Evolutionary conservation across 1,284 basidiomycete genomes (phyloP), one percentile per base, ranked within the genome.

Genomic region (Cutaneotrichosporon dermatis): DNA sequence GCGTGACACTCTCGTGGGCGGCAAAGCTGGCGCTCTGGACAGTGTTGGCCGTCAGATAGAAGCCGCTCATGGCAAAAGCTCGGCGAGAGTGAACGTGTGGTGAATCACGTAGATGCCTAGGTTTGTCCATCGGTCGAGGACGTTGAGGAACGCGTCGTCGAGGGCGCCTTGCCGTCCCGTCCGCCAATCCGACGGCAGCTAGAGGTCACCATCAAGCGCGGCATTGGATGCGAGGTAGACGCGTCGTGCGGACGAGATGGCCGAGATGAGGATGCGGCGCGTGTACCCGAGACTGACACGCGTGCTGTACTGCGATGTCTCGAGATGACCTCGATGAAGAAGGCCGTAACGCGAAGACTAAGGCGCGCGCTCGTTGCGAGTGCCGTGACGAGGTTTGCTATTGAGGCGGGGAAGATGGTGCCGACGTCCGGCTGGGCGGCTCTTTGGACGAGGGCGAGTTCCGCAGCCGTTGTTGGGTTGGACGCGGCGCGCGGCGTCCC

Each of bases 31-130:
- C 75, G 2, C 74, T 73, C 13, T 70, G 62, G 16, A 79, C 60
- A 1, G 75, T 72, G 40, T 72, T 74, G 15, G 73, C 67, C 0
- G 79, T 79, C 53, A 82, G 74, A 66, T 79, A 78, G 67, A 82
- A 80, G 4, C 79, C 77, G 35, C 79, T 77, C 79, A 82, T 80
- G 48, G 80, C 69, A 62, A 82, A 81, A 83, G 76, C 62, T 83
- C 82, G 16, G 79, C 79, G 45, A 83, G 71, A 9, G 81, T 81
- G 64, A 82, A 80, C 2, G 79, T 77, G 65, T 81, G 80, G 59
- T 81, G 80, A n/a, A 79, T 77, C 53, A 82, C 58, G 61, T 82
- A 82, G 61, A 82, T 78, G n/a, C 81, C 81, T 1, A 81, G 70
- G 55, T 80, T 80, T 12, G 81, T 82, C 65, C 81, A 82, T 51